A percentile compares a stretch with the other conserved stretches of the same genome.
Evolutionary conservation across 768 basidiomycete genomes (phyloP).

Genomic region (Calocybe cyanea): DNA sequence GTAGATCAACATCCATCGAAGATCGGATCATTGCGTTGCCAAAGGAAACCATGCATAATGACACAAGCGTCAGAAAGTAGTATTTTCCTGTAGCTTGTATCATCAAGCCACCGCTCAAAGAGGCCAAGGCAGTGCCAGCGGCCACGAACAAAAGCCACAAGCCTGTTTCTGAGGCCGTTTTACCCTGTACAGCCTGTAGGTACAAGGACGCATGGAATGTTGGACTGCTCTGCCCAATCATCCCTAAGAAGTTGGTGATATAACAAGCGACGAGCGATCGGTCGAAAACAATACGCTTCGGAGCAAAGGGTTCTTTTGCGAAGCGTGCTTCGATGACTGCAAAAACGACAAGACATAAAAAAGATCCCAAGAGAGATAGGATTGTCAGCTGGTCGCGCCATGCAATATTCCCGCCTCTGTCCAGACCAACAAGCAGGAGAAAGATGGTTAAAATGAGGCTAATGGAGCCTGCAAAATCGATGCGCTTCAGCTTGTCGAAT

Average conservation of each 20-base stretch:
- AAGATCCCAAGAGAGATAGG: slow-evolving; percentile 30
- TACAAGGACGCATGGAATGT: slow-evolving; percentile 55
- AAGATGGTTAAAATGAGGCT: slow-evolving; percentile 54
- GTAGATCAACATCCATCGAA: slow-evolving; percentile 34
- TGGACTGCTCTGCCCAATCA: slow-evolving; percentile 39
- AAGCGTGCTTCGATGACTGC: slow-evolving; percentile 41
- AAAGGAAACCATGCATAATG: slow-evolving; percentile 32
- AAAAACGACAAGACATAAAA: slow-evolving; percentile 34
- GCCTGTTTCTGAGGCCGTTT: slow-evolving; percentile 46
- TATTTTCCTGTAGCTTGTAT: slow-evolving; percentile 60
- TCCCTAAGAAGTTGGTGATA: slow-evolving; percentile 55
- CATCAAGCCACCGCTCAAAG: slow-evolving; percentile 45
- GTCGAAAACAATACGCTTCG: slow-evolving; percentile 48
- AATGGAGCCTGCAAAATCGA: slow-evolving; percentile 61
- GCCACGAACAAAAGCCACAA: slow-evolving; percentile 49
- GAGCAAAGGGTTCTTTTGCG: slow-evolving; percentile 60
- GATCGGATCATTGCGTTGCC: slow-evolving; percentile 36
- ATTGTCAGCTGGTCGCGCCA: slow-evolving; percentile 41
- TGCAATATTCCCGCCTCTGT: slow-evolving; percentile 47
- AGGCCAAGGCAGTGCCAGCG: slow-evolving; percentile 43
- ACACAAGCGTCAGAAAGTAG: slow-evolving; percentile 44
- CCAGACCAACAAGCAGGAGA: slow-evolving; percentile 53
- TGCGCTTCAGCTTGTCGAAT: slow-evolving; percentile 47
- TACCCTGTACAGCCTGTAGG: slow-evolving; percentile 51
- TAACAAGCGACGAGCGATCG: slow-evolving; percentile 49